Percentiles rank a stretch among this genome's conserved stretches.
phyloP scores from a whole-genome alignment of 331 rosid genomes.

The Malus hybrid region DNA sequence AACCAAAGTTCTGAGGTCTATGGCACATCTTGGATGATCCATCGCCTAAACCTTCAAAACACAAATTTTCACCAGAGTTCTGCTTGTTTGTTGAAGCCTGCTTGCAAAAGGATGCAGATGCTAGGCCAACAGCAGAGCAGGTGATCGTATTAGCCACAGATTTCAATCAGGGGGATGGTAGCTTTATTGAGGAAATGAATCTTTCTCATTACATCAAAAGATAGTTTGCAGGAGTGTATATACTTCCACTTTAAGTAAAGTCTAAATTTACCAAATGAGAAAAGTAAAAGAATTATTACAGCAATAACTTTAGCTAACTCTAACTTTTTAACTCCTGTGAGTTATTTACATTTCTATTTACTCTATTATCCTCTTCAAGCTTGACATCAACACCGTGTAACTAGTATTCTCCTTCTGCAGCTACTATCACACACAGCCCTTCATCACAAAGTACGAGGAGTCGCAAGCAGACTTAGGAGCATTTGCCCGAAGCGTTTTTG shows the following conservation, averaged over 20 bases:
- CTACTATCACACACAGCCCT: slow-evolving; percentile 77
- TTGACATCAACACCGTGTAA: background rate
- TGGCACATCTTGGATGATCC: slow-evolving; percentile 89
- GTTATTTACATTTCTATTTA: too few relatives aligned
- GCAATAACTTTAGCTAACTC: too few relatives aligned
- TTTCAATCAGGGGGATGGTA: too few relatives aligned
- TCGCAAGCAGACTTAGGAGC: slow-evolving; percentile 54
- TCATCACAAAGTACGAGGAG: slow-evolving; percentile 53
- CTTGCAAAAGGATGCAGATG: slow-evolving; percentile 80
- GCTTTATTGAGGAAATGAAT: too few relatives aligned
- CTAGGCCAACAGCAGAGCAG: slow-evolving; percentile 92
- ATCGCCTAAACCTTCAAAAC: slow-evolving; percentile 83
- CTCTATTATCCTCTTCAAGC: too few relatives aligned
- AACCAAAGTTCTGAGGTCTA: slow-evolving; percentile 7
- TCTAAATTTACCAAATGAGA: too few relatives aligned
- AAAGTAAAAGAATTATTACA: too few relatives aligned
- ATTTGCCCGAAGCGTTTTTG: slow-evolving; percentile 76
- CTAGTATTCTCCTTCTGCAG: slow-evolving; percentile 38
- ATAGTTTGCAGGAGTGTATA: too few relatives aligned
- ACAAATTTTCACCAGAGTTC: slow-evolving; percentile 75
- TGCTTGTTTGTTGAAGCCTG: slow-evolving; percentile 84
- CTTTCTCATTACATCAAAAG: too few relatives aligned
- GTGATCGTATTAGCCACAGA: slow-evolving; percentile 18
- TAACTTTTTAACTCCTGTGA: too few relatives aligned
- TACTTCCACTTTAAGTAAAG: too few relatives aligned